Percentiles rank a stretch among this genome's conserved stretches.
phyloP scores from a whole-genome alignment of 1,284 basidiomycete genomes.

The Gomphus sp. region DNA sequence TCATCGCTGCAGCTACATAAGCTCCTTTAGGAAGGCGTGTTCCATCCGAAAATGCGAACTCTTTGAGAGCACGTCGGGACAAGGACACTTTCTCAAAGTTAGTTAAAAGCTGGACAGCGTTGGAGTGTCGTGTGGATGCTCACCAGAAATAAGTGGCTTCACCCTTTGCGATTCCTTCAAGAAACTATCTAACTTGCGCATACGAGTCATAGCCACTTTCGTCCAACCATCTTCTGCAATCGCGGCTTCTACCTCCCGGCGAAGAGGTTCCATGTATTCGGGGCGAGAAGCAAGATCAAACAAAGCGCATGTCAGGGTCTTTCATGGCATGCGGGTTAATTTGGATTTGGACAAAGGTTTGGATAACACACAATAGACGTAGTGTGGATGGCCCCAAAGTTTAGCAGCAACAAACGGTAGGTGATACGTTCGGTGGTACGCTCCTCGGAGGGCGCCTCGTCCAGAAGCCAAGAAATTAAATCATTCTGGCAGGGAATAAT shows the following conservation, averaged over 20 bases:
- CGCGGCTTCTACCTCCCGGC: constrained; percentile 13
- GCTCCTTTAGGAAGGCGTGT: constrained; percentile 8
- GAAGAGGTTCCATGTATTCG: constrained; percentile 11
- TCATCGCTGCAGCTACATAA: background rate
- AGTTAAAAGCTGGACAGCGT: background rate
- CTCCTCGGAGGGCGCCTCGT: constrained; percentile 25
- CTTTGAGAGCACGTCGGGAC: constrained; percentile 19
- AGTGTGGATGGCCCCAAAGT: constrained; percentile 40
- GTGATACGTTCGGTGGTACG: constrained; percentile 23
- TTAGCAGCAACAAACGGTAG: constrained; percentile 24
- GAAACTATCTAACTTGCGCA: constrained; percentile 15
- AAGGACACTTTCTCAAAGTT: constrained; percentile 20
- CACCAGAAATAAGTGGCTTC: constrained; percentile 21
- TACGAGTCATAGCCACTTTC: constrained; percentile 11
- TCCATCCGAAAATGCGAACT: constrained; percentile 13
- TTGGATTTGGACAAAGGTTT: background rate
- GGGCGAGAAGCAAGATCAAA: constrained; percentile 12
- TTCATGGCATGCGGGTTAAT: background rate
- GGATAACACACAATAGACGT: constrained; percentile 20
- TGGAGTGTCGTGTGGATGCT: background rate
- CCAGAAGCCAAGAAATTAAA: constrained; percentile 36
- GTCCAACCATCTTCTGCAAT: constrained; percentile 14
- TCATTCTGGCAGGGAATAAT: constrained; percentile 34
- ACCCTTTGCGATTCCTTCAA: constrained; percentile 24
- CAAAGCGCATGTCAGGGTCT: constrained; percentile 15